Percentiles rank a stretch among this genome's conserved stretches.
Conservation (phyloP, 2,329 filamentous ascomycete species). For the Thielaviopsis musarum region DNA sequence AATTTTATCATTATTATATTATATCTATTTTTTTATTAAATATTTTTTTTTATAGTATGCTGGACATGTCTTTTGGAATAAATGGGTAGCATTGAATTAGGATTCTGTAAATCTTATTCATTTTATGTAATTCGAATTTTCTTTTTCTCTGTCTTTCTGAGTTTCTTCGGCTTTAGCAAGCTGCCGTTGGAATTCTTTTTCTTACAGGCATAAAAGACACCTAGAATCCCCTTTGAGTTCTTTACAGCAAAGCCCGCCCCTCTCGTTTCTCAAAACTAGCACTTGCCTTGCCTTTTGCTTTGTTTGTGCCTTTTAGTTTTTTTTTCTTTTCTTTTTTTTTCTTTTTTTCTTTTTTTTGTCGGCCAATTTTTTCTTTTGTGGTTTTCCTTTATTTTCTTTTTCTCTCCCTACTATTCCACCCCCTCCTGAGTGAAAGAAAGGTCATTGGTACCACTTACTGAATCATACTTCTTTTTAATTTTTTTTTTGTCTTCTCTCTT, state of each 20-base stretch:
- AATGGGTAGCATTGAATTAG: too few species aligned
- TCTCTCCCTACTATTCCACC: not conserved
- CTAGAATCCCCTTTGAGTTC: not conserved
- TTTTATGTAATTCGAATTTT: too few species aligned
- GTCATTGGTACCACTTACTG: not conserved
- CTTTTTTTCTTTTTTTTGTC: not conserved
- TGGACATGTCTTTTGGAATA: too few species aligned
- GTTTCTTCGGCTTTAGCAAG: too few species aligned
- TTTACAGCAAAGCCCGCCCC: not conserved
- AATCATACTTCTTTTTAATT: not conserved
- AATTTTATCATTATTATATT: too few species aligned
- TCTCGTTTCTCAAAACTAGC: not conserved
- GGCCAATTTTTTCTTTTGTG: not conserved
- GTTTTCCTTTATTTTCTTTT: not conserved
- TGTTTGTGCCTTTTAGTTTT: not conserved
- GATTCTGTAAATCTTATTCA: too few species aligned
- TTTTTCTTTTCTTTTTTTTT: not conserved
- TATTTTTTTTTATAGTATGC: too few species aligned
- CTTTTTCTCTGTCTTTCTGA: too few species aligned
- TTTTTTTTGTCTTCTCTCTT: not conserved
- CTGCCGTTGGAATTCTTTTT: not conserved
- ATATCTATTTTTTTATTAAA: too few species aligned
- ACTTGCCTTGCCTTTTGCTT: not conserved
- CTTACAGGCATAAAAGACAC: not conserved
- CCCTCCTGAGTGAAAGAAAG: not conserved